These are phyloP conservation scores for Saccharomyces hybrid DNA, from an alignment of 1,139 yeast species.

Conservation along the genomic window DNA sequence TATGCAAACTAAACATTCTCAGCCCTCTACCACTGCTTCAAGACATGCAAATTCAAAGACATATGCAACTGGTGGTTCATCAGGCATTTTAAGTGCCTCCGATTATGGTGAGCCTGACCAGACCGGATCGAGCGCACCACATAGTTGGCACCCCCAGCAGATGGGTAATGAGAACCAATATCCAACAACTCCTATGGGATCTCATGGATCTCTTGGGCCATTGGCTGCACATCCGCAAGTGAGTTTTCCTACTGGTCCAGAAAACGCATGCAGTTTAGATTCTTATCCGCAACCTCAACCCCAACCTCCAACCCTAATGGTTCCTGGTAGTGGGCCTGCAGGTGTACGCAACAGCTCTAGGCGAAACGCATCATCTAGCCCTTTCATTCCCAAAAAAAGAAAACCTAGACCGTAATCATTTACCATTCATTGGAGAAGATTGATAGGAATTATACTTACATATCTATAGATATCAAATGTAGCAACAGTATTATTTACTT, in stretches of 20 bases:
- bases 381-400: conserved; percentile 19
- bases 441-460: background rate
- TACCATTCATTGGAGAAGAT: background rate
- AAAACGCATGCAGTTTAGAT: background rate
- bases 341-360: conserved; percentile 7
- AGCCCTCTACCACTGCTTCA: background rate
- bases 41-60: background rate
- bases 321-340: conserved; percentile 2
- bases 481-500: background rate
- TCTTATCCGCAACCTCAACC: background rate
- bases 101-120: background rate
- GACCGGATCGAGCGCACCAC: background rate
- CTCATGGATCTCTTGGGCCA: background rate
- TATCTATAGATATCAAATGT: background rate
- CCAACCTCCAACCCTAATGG: background rate
- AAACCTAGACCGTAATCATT: conserved; percentile 2
- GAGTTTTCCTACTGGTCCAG: background rate
- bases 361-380: conserved; percentile 10
- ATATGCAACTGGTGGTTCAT: background rate
- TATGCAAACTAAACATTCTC: background rate
- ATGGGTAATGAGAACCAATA: background rate
- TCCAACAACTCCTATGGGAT: background rate
- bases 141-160: background rate
- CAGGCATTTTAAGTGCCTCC: background rate
- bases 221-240: background rate